Base-by-base conservation (phyloP, 306 rosid genomes). In the Vigna radiata region DNA sequence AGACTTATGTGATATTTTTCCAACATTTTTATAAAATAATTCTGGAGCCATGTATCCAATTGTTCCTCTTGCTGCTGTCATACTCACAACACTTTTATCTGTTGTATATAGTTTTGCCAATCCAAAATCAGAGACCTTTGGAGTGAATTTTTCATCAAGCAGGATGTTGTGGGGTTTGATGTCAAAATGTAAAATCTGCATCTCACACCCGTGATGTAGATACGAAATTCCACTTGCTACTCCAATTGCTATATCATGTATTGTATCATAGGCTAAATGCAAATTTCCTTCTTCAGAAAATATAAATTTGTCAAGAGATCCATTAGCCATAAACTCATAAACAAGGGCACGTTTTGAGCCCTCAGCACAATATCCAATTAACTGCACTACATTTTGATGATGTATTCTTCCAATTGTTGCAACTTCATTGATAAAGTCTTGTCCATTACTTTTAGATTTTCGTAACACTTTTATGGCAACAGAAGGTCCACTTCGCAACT, bases 91-190 rank as follows among this genome's bases (percentile, higher is more conserved):
- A 27, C 69, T 80, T 1, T 84, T 31, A 0, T 76, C 43, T 1
- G 12, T 4, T 0, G 82, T 33, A 66, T 80, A 76, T 1, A 80
- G 18, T 14, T 50, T 78, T 9, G 77, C 83, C 4, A 83, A 31
- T 16, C 86, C 86, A 16, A 83, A 83, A 6, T 78, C 77, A 17
- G 80, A 83, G 0, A 78, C 37, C 14, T 83, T 83, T 0, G 83
- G 77, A 0, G 7, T 58, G 63, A 73, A 73, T 9, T 59, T 73
- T 1, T 73, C 73, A 23, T 53, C 59, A 18, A 53, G 59, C 0
- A 53, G 13, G 13, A 53, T 53, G 25, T 53, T 53, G 13, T 53
- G 59, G 2, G 59, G 59, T 53, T 53, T 53, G 59, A 53, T 53
- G 19, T 53, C 59, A 53, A 53, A 53, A 18, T 53, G 59, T 5